Percentiles rank a stretch among this genome's conserved stretches.
These are phyloP conservation scores for Auriscalpium microsporum DNA, from an alignment of 768 basidiomycete genomes.

Conservation along the genomic window DNA sequence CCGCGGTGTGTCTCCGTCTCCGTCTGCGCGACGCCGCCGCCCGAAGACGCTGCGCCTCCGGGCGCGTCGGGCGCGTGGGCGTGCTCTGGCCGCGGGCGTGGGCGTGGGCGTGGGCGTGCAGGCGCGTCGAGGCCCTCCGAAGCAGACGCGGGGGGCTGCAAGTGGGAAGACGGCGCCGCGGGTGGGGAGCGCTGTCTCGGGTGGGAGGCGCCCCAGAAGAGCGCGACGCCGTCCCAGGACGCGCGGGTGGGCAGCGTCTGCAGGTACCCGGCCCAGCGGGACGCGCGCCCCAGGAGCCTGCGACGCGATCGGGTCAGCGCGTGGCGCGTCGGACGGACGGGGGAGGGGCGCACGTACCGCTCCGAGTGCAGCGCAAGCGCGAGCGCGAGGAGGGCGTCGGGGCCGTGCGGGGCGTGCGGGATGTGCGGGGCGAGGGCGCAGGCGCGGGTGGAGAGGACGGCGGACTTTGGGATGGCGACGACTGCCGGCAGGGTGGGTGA, in stretches of 20 bases:
- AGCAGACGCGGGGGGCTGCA: too few species aligned
- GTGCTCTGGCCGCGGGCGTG: too few species aligned
- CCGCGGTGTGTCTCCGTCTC: too few species aligned
- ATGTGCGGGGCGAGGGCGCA: conserved; percentile 16
- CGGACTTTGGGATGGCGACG: conserved; percentile 19
- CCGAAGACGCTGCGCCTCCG: too few species aligned
- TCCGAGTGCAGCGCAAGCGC: conserved; percentile 19
- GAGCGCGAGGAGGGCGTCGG: conserved; percentile 17
- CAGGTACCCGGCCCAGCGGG: conserved; percentile 22
- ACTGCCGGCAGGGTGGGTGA: conserved; percentile 7
- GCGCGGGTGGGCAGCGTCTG: conserved; percentile 14
- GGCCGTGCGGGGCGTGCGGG: conserved; percentile 14
- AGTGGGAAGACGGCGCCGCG: too few species aligned
- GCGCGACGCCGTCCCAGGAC: conserved; percentile 16
- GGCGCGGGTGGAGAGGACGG: conserved; percentile 17
- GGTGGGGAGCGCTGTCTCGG: too few species aligned
- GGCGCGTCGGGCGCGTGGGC: too few species aligned
- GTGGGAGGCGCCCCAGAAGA: conserved; percentile 16
- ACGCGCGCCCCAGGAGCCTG: conserved; percentile 12
- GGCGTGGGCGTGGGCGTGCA: too few species aligned
- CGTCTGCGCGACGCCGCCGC: not conserved
- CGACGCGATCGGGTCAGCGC: not conserved
- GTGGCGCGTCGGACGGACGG: not conserved
- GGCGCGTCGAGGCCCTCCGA: not conserved
- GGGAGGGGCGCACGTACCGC: conserved; percentile 11